These are phyloP conservation scores for Pseudomonodictys pantanalensis DNA, from an alignment of 495 filamentous ascomycete species.

Conservation along the genomic window DNA sequence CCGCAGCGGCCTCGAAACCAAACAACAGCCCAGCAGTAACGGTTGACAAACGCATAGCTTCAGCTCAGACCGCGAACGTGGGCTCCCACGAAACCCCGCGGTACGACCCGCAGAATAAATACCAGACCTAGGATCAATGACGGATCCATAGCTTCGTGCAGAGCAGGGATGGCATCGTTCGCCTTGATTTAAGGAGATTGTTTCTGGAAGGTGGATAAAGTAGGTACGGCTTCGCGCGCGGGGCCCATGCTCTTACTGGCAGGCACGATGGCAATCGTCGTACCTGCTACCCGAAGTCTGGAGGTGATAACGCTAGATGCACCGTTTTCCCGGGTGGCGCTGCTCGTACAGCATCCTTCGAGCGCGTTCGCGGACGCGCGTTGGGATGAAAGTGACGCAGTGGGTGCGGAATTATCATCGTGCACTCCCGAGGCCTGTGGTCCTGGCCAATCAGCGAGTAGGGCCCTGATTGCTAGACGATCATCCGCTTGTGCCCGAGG, in stretches of 20 bases:
- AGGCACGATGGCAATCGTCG: slow-evolving; percentile 4
- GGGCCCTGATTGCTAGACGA: no score
- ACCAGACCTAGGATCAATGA: background rate
- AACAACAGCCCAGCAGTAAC: background rate
- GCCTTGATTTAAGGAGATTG: slow-evolving; percentile 16
- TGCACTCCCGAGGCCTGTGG: no score
- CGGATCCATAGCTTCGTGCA: slow-evolving; percentile 5
- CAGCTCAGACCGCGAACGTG: background rate
- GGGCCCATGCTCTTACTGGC: slow-evolving; percentile 10
- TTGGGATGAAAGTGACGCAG: no score
- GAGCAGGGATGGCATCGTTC: no score
- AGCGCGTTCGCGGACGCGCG: no score
- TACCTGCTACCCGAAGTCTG: background rate
- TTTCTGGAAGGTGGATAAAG: slow-evolving; percentile 20
- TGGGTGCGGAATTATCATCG: no score
- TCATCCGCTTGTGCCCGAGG: no score
- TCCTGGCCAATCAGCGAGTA: no score
- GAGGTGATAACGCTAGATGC: background rate
- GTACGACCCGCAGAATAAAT: slow-evolving; percentile 5
- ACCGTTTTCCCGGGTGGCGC: no score
- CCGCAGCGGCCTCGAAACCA: slow-evolving; percentile 6
- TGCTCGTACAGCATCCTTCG: no score
- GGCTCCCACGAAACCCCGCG: background rate
- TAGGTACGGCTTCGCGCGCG: background rate
- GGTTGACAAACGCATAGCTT: slow-evolving; percentile 2